Base-by-base conservation (phyloP, 2,329 filamentous ascomycete species). In the Colletotrichum graminicola region DNA sequence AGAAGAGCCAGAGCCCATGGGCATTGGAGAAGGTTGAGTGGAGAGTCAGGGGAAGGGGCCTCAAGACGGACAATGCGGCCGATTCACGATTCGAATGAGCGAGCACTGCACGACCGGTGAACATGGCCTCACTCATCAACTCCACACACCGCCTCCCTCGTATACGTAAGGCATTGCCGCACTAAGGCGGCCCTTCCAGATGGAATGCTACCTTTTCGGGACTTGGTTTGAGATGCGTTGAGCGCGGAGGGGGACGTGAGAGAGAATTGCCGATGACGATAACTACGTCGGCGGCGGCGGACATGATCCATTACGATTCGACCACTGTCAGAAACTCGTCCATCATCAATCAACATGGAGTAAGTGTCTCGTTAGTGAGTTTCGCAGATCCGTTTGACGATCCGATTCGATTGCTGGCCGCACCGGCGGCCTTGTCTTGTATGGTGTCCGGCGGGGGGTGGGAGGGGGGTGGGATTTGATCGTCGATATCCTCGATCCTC, bases 101-200 rank as follows among this genome's bases (percentile, higher is more conserved):
- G 23, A 29, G 26, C 23, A 29, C 7, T 14, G 8, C 23, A 29
- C n/a, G 51, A 52, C 11, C 11, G 14, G 34, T 8, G 18, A 32
- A 32, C 66, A 65, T 41, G 32, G 60, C 47, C 66, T 64, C 66
- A n/a, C 60, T 36, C 66, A 12, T 29, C 10, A 52, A 52, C 49
- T 8, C 49, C 14, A 32, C 69, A 61, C 66, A 64, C 55, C 32
- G 49, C 64, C 64, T 36, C n/a, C 45, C 10, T 23, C n/a, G 66
- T 66, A 51, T 66, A 66, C 23, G 34, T 70, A 60, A 72, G 49
- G 69, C 64, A 68, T n/a, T 57, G n/a, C 23, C 34, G 23, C 56
- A 4, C 45, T 7, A 39, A 6, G 2, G 26, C n/a, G n/a, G 66
- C 18, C 59, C 47, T n/a, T 45, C 43, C 21, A 45, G 62, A n/a